phyloP scores from a whole-genome alignment of 2,329 filamentous ascomycete genomes.

The Ophiostoma australiae region DNA sequence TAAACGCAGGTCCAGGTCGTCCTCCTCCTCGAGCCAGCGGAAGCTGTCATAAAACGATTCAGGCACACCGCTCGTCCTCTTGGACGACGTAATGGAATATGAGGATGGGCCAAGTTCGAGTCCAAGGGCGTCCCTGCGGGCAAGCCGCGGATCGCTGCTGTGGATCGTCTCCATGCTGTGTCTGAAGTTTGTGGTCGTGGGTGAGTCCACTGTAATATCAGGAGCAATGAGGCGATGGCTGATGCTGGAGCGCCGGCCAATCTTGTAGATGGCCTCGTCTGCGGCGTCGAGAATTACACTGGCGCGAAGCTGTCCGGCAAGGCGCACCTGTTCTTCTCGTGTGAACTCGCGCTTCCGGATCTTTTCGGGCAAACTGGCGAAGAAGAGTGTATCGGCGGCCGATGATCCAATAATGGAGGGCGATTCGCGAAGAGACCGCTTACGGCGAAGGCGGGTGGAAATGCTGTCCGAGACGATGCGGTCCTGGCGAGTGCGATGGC shows the following conservation, averaged over 20 bases:
- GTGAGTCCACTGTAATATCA: slow-evolving; percentile 30
- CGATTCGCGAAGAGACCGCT: slow-evolving; percentile 33
- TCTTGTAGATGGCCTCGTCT: slow-evolving; percentile 53
- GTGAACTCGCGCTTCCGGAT: slow-evolving; percentile 66
- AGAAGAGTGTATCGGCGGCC: slow-evolving; percentile 59
- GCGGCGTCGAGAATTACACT: slow-evolving; percentile 39
- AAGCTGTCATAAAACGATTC: slow-evolving; percentile 63
- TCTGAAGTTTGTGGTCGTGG: slow-evolving; percentile 19
- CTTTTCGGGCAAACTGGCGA: slow-evolving; percentile 65
- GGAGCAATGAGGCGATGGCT: slow-evolving; percentile 32
- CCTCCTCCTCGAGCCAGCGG: slow-evolving; percentile 68
- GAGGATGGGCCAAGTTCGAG: not conserved
- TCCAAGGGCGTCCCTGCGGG: slow-evolving; percentile 19
- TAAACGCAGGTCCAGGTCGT: slow-evolving; percentile 62
- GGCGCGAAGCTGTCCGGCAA: slow-evolving; percentile 47
- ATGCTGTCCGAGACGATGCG: slow-evolving; percentile 34
- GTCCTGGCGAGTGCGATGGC: slow-evolving; percentile 32
- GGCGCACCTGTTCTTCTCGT: slow-evolving; percentile 62
- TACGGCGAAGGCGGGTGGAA: slow-evolving; percentile 32
- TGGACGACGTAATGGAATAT: slow-evolving; percentile 2
- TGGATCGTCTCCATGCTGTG: slow-evolving; percentile 25
- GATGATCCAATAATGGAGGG: slow-evolving; percentile 9
- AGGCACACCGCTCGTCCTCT: slow-evolving; percentile 35
- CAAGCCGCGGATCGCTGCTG: slow-evolving; percentile 17
- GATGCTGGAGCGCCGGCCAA: slow-evolving; percentile 39